Conservation (phyloP, 306 rosid genomes). For the Hippophae rhamnoides region DNA sequence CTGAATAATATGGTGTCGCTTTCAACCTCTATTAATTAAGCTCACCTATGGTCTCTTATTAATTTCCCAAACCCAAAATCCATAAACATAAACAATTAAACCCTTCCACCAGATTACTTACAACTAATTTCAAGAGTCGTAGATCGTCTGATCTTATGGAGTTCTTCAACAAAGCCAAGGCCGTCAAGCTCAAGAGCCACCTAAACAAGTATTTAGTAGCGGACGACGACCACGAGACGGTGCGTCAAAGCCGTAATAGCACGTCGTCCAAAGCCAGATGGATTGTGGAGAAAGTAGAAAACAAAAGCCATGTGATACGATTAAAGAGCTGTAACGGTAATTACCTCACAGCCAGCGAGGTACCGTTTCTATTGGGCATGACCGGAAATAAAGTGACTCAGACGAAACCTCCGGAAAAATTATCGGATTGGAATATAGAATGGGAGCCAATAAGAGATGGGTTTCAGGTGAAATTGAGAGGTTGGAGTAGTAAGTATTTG, state of each 20-base stretch:
- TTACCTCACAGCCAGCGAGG: conserved; percentile 47
- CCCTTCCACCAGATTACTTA: no score
- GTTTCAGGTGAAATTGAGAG: conserved; percentile 52
- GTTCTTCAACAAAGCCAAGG: conserved; percentile 37
- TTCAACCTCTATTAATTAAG: no score
- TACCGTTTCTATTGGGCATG: conserved; percentile 43
- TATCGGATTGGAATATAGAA: conserved; percentile 26
- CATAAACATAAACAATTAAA: neutral
- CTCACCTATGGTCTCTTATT: no score
- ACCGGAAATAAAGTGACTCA: conserved; percentile 51
- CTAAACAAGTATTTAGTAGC: conserved; percentile 59
- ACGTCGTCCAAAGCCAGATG: conserved; percentile 36
- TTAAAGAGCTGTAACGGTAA: conserved; percentile 53
- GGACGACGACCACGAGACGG: conserved; percentile 30
- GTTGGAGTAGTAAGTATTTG: conserved; percentile 63
- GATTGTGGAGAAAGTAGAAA: conserved; percentile 44
- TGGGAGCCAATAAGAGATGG: conserved; percentile 79
- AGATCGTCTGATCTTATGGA: conserved; percentile 36
- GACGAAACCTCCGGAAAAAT: conserved; percentile 12
- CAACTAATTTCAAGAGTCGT: no score
- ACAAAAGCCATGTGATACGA: conserved; percentile 32
- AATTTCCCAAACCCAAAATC: neutral
- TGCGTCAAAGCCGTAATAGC: conserved; percentile 57
- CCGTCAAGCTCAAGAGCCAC: conserved; percentile 61
- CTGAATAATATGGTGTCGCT: no score